Base-by-base conservation (phyloP, 192 early-diverging fungal species). In the Paraglomus brasilianum region DNA sequence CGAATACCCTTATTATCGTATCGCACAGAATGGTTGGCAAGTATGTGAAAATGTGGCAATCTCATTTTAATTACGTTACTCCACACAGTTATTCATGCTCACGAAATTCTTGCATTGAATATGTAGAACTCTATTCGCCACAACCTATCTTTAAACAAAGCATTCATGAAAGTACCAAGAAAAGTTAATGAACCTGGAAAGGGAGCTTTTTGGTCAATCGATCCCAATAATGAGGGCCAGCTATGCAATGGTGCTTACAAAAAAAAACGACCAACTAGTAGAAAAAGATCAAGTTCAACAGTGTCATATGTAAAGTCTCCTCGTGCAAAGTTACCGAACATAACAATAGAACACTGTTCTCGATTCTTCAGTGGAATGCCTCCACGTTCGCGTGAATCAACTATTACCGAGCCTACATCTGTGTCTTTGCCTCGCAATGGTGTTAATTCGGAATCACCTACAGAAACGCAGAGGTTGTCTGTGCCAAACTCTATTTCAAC, bases 121-220 rank as follows among this genome's bases (percentile, higher is more conserved):
- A 0, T 53, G n/a, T 74, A 93, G 86, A 98, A 98, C 77, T 98
- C 95, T 36, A 92, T 98, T 70, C 87, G 96, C 43, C 96, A 98
- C 78, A 97, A 97, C 76, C 80, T 98, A 41, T 94, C 93, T n/a
- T 83, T 97, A 53, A 97, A 98, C 81, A 93, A 93, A 69, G 86
- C 88, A 14, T 98, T 98, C 82, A 82, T 96, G 21, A 92, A 93
- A 60, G 89, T 96, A 36, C 89, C 91, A 58, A 82, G 95, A 9
- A 89, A 89, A 1, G 83, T 84, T 69, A 87, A 86, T 43, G 94
- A 96, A 74, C 89, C 91, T 14, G 95, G 95, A 19, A 97, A 97
- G 74, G 95, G 95, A 8, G 90, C 93, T 38, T 95, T 93, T 74
- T 97, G 95, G 96, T 89, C 95, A 2, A 91, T 97, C 57, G 93